Evolutionary conservation across 2,329 filamentous ascomycete genomes (phyloP), one percentile per base, ranked within the genome.

Genomic region (Plectosphaerella cucumerina): DNA sequence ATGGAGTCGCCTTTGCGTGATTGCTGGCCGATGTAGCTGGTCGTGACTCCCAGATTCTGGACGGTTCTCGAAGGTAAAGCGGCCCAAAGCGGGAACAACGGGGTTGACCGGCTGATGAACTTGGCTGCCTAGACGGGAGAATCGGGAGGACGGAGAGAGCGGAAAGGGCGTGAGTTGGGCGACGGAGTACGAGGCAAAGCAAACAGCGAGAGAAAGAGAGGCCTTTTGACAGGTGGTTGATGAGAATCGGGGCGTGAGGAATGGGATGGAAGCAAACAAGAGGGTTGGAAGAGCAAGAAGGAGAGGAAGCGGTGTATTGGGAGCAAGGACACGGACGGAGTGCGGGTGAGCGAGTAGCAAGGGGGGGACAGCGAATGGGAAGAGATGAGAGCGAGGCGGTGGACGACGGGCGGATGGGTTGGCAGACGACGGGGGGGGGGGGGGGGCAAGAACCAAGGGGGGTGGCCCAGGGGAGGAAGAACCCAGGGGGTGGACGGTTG

Each of bases 281-380:
- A 31, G 26, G 26, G 26, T 31, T 31, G 26, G 26, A 31, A 31
- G 26, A 31, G 26, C 26, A 20, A 46, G 50, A 50, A 47, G 54
- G 49, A 37, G 37, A 56, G 45, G 23, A 48, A 48, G 47, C 47
- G 22, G 42, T 44, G 42, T n/a, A 60, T 59, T 64, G 60, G 63
- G 62, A 62, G 62, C 62, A 63, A 61, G 57, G 61, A 56, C 59
- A 56, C 59, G 59, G 58, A 56, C 56, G 62, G 59, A 58, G 59
- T 60, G 60, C 65, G 62, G 64, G 63, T 63, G 60, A 60, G 57
- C 55, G 61, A 60, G 62, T 61, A 54, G 60, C 53, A 59, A n/a
- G 62, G 54, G 47, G 52, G 51, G 54, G 53, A 54, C 61, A 57
- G 56, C 54, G 55, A 57, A 52, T 60, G 58, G 59, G 60, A 66